Evolutionary conservation across 257 asterid genomes (phyloP).

Genomic region (Vinca minor): DNA sequence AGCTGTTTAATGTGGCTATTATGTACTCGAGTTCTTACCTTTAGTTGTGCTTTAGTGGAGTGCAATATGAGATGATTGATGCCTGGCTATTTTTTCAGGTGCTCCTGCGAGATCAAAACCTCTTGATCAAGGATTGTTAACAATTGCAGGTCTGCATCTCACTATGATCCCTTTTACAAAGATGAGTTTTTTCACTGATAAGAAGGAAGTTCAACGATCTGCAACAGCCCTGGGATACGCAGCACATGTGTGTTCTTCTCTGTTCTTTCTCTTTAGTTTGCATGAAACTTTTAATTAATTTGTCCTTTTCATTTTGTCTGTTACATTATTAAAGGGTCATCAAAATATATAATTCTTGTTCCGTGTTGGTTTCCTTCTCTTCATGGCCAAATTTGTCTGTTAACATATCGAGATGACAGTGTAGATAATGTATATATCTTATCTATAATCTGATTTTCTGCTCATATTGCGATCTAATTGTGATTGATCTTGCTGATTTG

Average conservation of each 20-base stretch:
- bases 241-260: conserved; percentile 67
- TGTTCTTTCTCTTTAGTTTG: conserved; percentile 20
- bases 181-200: conserved; percentile 95
- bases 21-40: background rate
- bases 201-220: conserved; percentile 91
- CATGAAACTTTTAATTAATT: conserved; percentile 4
- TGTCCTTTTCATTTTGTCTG: background rate
- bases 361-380: background rate
- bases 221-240: conserved; percentile 94
- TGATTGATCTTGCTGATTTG: no score
- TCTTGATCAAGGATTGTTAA: conserved; percentile 63
- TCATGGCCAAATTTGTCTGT: background rate
- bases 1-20: background rate
- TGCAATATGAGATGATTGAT: background rate
- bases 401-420: background rate
- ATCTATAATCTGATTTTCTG: no score
- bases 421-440: no score
- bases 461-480: conserved; percentile 10
- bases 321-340: background rate
- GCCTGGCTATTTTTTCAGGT: conserved; percentile 21
- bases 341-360: background rate
- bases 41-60: background rate
- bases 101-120: conserved; percentile 57
- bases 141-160: conserved; percentile 87
- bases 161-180: conserved; percentile 73